Evolutionary conservation across 1,139 yeast genomes (phyloP).

Genomic region (Yamadazyma blattariae): DNA sequence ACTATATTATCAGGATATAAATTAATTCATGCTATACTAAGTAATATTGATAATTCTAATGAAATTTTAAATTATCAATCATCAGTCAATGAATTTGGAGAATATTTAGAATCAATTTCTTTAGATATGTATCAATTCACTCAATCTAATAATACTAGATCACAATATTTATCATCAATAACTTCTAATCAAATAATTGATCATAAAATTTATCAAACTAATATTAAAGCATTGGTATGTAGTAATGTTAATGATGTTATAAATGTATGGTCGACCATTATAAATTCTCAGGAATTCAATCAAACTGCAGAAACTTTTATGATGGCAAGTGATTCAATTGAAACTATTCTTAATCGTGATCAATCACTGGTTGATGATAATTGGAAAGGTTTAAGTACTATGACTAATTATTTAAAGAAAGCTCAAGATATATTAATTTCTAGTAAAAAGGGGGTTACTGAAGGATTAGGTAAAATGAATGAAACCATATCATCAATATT

Average conservation of each 20-base stretch:
- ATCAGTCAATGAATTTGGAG: conserved; percentile 17
- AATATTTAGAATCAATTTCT: conserved; percentile 20
- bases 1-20: conserved; percentile 31
- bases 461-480: conserved; percentile 34
- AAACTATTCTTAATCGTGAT: conserved; percentile 38
- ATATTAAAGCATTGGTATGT: conserved; percentile 20
- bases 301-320: conserved; percentile 32
- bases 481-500: conserved; percentile 41
- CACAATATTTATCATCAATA: conserved; percentile 26
- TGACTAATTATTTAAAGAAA: conserved; percentile 33
- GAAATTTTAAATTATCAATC: conserved; percentile 8
- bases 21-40: conserved; percentile 30
- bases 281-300: no score
- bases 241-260: conserved; percentile 17
- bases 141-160: conserved; percentile 17
- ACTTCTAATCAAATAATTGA: conserved; percentile 23
- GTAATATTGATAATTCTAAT: conserved; percentile 13
- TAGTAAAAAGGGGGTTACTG: conserved; percentile 17
- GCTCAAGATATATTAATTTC: conserved; percentile 35
- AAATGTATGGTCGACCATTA: conserved; percentile 21
- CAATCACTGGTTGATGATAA: conserved; percentile 12
- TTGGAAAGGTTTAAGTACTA: conserved; percentile 42
- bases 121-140: conserved; percentile 23
- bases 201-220: conserved; percentile 20
- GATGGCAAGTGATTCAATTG: conserved; percentile 43